These are phyloP conservation scores for Leptoxyphium fumago DNA, from an alignment of 2,329 filamentous ascomycete species.

Conservation along the genomic window DNA sequence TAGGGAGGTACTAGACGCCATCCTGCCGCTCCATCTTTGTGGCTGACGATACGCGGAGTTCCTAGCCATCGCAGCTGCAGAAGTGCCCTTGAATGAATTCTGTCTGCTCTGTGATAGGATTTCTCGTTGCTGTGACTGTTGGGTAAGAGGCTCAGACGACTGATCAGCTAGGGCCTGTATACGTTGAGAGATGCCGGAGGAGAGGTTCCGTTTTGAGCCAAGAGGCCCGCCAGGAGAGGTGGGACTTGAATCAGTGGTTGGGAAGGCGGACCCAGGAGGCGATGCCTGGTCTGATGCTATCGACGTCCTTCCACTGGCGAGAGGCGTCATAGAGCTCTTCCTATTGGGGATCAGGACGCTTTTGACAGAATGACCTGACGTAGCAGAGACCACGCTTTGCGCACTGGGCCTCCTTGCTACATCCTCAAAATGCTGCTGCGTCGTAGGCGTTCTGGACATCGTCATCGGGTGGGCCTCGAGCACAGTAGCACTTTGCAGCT, in stretches of 20 bases:
- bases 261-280: not conserved
- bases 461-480: conserved; percentile 68
- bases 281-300: not conserved
- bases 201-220: conserved; percentile 56
- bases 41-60: not conserved
- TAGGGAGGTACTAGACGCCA: not conserved
- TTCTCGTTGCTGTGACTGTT: conserved; percentile 7
- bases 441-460: conserved; percentile 71
- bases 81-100: not conserved
- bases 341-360: not conserved
- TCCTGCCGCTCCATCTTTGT: not conserved
- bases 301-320: not conserved
- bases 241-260: not conserved
- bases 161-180: conserved; percentile 88
- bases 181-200: conserved; percentile 80
- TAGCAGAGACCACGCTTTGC: not conserved
- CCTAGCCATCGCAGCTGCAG: not conserved
- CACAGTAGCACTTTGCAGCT: conserved; percentile 66
- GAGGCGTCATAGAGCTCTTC: not conserved
- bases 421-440: conserved; percentile 25
- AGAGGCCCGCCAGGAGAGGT: not conserved
- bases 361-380: conserved; percentile 9
- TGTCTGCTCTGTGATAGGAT: conserved; percentile 9
- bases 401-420: not conserved
- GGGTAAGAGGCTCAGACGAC: conserved; percentile 1